These are phyloP conservation scores for Rhizophora apiculata DNA, from an alignment of 345 rosid species.

Conservation along the genomic window DNA sequence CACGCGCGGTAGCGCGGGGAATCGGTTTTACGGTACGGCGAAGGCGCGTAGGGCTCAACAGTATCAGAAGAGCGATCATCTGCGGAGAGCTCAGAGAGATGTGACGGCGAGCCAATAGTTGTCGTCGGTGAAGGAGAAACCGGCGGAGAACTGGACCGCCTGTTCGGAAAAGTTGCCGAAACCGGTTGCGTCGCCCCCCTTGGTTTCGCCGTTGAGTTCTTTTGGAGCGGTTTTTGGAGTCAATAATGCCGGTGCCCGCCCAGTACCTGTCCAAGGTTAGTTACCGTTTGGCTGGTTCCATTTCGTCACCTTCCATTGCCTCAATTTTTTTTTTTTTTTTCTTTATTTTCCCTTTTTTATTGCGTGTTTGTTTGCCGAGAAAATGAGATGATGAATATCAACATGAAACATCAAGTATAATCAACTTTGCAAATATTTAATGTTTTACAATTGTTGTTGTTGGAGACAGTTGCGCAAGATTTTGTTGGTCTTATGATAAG, in stretches of 20 bases:
- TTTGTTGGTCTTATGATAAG: not conserved
- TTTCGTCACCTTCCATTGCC: not conserved
- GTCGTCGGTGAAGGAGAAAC: conserved; percentile 14
- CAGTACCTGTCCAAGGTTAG: conserved; percentile 55
- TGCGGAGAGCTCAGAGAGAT: conserved; percentile 42
- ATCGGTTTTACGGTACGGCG: conserved; percentile 35
- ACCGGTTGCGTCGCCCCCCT: conserved; percentile 17
- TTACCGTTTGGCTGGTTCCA: conserved; percentile 1
- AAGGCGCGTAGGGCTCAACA: conserved; percentile 39
- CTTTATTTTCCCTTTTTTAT: conserved; percentile 8
- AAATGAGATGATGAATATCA: not conserved
- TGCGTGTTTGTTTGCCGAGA: not conserved
- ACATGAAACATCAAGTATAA: not conserved
- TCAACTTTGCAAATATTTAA: not conserved
- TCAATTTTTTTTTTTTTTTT: no score
- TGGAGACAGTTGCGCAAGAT: conserved; percentile 6
- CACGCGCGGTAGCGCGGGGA: conserved; percentile 41
- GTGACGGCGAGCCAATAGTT: conserved; percentile 27
- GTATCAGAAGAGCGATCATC: conserved; percentile 34
- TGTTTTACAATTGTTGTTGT: not conserved
- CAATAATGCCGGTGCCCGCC: conserved; percentile 52
- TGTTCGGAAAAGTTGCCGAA: conserved; percentile 17
- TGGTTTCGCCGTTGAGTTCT: conserved; percentile 35
- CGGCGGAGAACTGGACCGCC: conserved; percentile 17
- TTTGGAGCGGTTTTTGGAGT: conserved; percentile 53